Percentiles rank a stretch among this genome's conserved stretches.
Evolutionary conservation across 2,329 filamentous ascomycete genomes (phyloP).

Genomic region (Eutypa lata): DNA sequence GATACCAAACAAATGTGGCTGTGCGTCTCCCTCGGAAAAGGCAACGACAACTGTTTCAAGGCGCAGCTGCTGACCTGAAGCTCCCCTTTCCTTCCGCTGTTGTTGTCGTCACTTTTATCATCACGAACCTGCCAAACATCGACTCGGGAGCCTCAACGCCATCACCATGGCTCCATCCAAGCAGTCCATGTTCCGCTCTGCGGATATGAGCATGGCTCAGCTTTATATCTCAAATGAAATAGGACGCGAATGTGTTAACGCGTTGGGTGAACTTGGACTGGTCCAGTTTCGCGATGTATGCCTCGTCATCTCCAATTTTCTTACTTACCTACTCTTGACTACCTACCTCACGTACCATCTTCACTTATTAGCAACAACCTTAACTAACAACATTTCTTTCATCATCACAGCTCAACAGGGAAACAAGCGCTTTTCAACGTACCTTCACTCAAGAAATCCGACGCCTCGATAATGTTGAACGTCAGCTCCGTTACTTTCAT

Average conservation of each 20-base stretch:
- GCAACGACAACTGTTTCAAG: background rate
- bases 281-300: slow-evolving; percentile 97
- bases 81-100: slow-evolving; percentile 7
- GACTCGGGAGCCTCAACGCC: slow-evolving; percentile 19
- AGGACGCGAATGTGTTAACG: slow-evolving; percentile 93
- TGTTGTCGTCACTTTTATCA: slow-evolving; percentile 12
- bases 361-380: background rate
- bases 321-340: slow-evolving; percentile 4
- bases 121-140: slow-evolving; percentile 9
- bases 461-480: slow-evolving; percentile 94
- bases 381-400: slow-evolving; percentile 12
- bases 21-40: background rate
- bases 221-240: slow-evolving; percentile 99
- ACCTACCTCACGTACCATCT: background rate
- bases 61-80: slow-evolving; percentile 3
- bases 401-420: slow-evolving; percentile 73
- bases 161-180: slow-evolving; percentile 61
- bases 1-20: background rate
- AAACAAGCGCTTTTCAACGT: slow-evolving; percentile 90
- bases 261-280: slow-evolving; percentile 89
- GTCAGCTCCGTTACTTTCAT: slow-evolving; percentile 97
- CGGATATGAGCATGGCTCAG: slow-evolving; percentile 99
- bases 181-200: slow-evolving; percentile 98
- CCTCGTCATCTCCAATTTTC: slow-evolving; percentile 20
- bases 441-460: slow-evolving; percentile 98